A percentile compares a stretch with the other conserved stretches of the same genome.
Evolutionary conservation across 2,329 filamentous ascomycete genomes (phyloP).

Genomic region (Ophiostoma australiae): DNA sequence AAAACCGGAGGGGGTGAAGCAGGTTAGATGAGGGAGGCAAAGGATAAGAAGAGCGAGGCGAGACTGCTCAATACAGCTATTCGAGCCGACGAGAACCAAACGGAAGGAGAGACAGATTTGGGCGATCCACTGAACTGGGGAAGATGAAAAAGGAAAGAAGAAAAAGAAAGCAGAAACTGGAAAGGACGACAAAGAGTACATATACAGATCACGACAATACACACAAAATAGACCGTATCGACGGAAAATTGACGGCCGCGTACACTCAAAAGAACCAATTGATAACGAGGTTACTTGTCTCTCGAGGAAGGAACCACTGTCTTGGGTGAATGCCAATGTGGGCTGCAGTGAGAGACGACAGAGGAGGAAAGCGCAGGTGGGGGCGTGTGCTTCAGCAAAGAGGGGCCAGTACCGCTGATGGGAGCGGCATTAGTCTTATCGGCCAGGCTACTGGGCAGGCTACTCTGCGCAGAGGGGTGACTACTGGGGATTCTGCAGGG

Average conservation of each 20-base stretch:
- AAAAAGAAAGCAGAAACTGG: background rate
- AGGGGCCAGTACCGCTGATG: background rate
- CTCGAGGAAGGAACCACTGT: background rate
- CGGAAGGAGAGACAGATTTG: background rate
- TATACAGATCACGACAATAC: background rate
- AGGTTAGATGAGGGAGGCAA: constrained; percentile 13
- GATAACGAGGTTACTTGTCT: background rate
- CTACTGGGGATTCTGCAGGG: background rate
- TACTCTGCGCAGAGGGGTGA: too few species aligned
- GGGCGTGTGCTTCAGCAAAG: background rate
- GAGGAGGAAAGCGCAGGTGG: background rate
- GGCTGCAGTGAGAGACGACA: background rate
- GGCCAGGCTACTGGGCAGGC: constrained; percentile 2
- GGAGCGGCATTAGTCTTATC: constrained; percentile 1
- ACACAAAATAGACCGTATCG: background rate
- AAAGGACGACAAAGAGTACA: background rate
- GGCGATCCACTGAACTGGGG: constrained; percentile 14
- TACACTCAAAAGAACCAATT: background rate
- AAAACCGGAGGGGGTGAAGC: background rate
- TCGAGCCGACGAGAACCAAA: constrained; percentile 20
- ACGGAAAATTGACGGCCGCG: too few species aligned
- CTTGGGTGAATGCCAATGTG: constrained; percentile 6
- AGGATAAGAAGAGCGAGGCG: background rate
- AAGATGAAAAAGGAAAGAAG: constrained; percentile 10
- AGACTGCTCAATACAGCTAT: constrained; percentile 22